phyloP scores from a whole-genome alignment of 75 land plant genomes.

The Sequoiadendron giganteum region DNA sequence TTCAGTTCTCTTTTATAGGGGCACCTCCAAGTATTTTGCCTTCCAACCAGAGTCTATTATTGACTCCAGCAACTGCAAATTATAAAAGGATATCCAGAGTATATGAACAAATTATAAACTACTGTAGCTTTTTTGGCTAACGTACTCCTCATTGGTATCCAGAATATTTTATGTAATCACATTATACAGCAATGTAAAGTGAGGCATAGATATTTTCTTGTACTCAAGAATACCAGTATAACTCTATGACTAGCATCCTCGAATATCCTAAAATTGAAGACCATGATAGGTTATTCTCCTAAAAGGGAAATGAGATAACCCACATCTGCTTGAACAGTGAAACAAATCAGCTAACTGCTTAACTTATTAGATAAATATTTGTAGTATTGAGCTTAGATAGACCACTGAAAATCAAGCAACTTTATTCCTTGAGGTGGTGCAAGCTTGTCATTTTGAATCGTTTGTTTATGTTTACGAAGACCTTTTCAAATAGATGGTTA shows the following conservation, averaged over 20 bases:
- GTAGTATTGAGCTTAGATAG: not conserved
- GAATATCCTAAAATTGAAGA: not conserved
- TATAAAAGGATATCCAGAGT: not conserved
- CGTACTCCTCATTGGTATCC: not conserved
- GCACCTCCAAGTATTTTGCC: not conserved
- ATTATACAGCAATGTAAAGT: not conserved
- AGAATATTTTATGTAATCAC: not conserved
- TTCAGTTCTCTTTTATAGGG: not conserved
- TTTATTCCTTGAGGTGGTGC: not conserved
- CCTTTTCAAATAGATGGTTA: slow-evolving; percentile 58
- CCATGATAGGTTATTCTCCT: not conserved
- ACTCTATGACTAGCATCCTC: not conserved
- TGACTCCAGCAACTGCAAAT: not conserved
- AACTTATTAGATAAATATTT: not conserved
- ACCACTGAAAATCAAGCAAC: not conserved
- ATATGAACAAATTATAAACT: not conserved
- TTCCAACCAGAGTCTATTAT: not conserved
- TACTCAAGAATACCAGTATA: not conserved
- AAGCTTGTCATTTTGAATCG: not conserved
- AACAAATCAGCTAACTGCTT: not conserved
- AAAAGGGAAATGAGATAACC: not conserved
- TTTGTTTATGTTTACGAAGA: slow-evolving; percentile 10
- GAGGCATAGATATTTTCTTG: not conserved
- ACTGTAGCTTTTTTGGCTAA: not conserved
- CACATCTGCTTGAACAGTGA: slow-evolving; percentile 5